Evolutionary conservation across 208 protist species (phyloP), one percentile per base, ranked within the genome.

Genomic region (Acanthamoeba sp.): DNA sequence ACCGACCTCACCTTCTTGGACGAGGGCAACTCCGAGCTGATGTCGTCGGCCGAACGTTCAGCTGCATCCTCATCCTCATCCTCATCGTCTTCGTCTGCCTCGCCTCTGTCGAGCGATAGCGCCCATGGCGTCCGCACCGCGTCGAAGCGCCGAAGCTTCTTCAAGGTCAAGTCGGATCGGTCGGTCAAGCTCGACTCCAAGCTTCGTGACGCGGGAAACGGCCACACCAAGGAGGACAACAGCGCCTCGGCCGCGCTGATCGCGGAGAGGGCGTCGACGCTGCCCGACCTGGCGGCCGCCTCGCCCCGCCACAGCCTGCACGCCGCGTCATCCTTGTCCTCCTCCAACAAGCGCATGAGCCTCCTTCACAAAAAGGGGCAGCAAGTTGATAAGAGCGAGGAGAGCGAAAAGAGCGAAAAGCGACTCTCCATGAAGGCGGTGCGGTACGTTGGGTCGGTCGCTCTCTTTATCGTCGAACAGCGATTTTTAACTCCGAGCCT

Each of bases 1-100:
- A 52, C 85, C 50, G 85, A 91, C 36, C 50, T 91, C 22, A 91
- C 85, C 3, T 91, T 91, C 59, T 22, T 66, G 32, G 85, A 91
- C 36, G 85, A 91, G 85, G 85, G 85, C 34, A 91, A 91, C 36
- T 52, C 85, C 55, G 59, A 91, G 0, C 24, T 76, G 38, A 34
- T 91, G 32, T 45, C 85, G 4, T 73, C 85, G 9, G 4, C n/a
- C 34, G 57, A 36, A 14, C 29, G 9, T 29, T 91, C 84, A 18
- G 20, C 45, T 24, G 12, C 48, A 22, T 88, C 29, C 12, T 45
- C 80, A 12, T 64, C 48, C 0, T 55, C 80, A 89, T 40, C 80
- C 9, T 66, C 42, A n/a, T 66, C 29, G 32, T 34, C n/a, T 1
- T 9, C 48, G 10, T 52, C 52, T 22, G 29, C 50, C 36, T 32